Evolutionary conservation across 441 rosid species (phyloP), one percentile per base, ranked within the genome.

Genomic region (Isatis lusitanica): DNA sequence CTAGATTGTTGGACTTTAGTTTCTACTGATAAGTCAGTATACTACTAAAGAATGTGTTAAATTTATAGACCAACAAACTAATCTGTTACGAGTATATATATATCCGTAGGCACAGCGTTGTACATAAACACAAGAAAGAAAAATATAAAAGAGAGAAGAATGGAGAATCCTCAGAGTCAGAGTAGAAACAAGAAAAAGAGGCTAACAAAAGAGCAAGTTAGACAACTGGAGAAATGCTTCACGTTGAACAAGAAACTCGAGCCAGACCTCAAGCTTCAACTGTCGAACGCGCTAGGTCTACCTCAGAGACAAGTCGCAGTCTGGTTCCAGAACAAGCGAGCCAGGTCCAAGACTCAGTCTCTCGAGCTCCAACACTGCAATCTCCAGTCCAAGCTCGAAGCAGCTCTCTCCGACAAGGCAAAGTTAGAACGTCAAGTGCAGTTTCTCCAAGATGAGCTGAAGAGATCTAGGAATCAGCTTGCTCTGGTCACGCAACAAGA

Each of bases 261-360:
- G 66, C 90, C 91, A 3, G 93, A 87, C 73, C 87, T 85, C 31
- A 93, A 91, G 81, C 84, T 78, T 59, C 85, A 87, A 50, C 86
- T 93, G 1, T 88, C 98, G 0, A 82, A 60, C 61, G 87, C 84
- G 67, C 84, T 93, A 0, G 84, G 87, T 1, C 85, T 93, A 30
- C 93, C 94, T 7, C 84, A 92, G 2, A 76, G 92, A 63, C 98
- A 90, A 76, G 87, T 92, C 0, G 90, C 98, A 5, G 84, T 93
- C 44, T 93, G 98, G 98, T 93, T 88, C 78, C 97, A 91, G 71
- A 93, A 93, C 93, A 88, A 83, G 86, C 83, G 97, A 47, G 98
- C 97, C 1, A 78, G 97, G 81, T 93, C 91, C 89, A 89, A 80
- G 85, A 87, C 98, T 5, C 92, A 86, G 62, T 82, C 81, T 79